Evolutionary conservation across 176 grass and related monocot genomes (phyloP), one percentile per base, ranked within the genome.

Genomic region (Oryza longistaminata): DNA sequence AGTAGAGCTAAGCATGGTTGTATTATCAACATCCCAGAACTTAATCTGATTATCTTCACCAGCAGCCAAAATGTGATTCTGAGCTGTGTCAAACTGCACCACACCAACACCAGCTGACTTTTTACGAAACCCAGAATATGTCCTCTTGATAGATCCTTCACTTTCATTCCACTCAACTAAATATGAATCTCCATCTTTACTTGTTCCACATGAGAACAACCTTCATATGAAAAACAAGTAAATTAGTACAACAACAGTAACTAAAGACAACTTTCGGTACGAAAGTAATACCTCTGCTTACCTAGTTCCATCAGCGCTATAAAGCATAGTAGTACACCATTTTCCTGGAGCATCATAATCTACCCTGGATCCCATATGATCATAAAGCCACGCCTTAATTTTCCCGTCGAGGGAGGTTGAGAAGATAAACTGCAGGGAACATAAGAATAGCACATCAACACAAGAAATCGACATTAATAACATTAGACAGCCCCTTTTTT

Each of bases 381-480:
- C 97, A 92, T 99, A 99, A 84, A 99, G 89, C 97, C 97, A 99
- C 33, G 97, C 97, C 88, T 99, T 99, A 66, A 99, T 99, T 92
- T 94, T 99, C 82, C 97, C 97, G 24, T 99, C 93, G 31, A 94
- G 60, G 67, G 97, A 90, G 79, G 97, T 99, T 78, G 97, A 99
- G 82, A 99, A 99, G 64, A 99, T 99, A 69, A 99, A 99, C 97
- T 99, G 77, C 44, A 77, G 69, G 46, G 42, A 55, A 49, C 42
- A 76, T 76, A 91, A 73, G 55, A n/a, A 48, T 86, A 79, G 50
- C 5, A 53, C 40, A 75, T 76, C 53, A 80, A 42, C 61, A 70
- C 27, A 82, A n/a, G 58, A 82, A 58, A 35, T 74, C n/a, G 22
- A 73, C 0, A 19, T 71, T 72, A 35, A 25, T 37, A 64, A 58